Base-by-base conservation (phyloP, 805 yeast species). In the Candida corydali region DNA sequence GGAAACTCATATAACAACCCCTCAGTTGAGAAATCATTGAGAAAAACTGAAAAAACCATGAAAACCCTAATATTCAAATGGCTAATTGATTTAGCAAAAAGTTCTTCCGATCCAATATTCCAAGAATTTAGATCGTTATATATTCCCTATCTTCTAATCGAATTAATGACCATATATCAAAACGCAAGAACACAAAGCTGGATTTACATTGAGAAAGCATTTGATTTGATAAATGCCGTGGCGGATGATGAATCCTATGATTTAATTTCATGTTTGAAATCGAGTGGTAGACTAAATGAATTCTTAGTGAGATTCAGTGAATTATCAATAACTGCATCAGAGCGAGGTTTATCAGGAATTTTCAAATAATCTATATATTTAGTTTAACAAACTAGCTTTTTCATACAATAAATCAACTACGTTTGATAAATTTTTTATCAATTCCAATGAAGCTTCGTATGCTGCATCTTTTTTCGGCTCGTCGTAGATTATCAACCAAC, bases 351-450 rank as follows among this genome's bases (percentile, higher is more conserved):
- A 15, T 52, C 55, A 19, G 79, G 76, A 7, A 64, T 73, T 16
- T 70, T 63, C 49, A 52, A 36, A 24, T 46, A 34, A 17, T 16
- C 20, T 26, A 29, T 19, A 25, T 34, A 37, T 31, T 56, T 68
- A 87, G 50, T 86, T 85, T 49, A 89, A 71, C 16, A 82, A 75
- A 29, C 94, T 79, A 8, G 97, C 98, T 68, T 91, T 93, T 57
- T 89, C 98, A 53, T 88, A 93, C 51, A 93, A 71, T 49, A 86
- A 73, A 51, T 93, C 98, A 17, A 93, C 96, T 20, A 82, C 96
- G 37, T 67, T 75, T 18, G 93, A 82, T 79, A 93, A 80, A 55
- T 86, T 84, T 57, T 84, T 85, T 34, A 94, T 79, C 47, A 95
- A 78, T 40, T 86, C 93, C 48, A 91, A 75, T 29, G 94, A 83